A percentile compares a stretch with the other conserved stretches of the same genome.
These are phyloP conservation scores for Clathrus columnatus DNA, from an alignment of 768 basidiomycete species.

Conservation along the genomic window DNA sequence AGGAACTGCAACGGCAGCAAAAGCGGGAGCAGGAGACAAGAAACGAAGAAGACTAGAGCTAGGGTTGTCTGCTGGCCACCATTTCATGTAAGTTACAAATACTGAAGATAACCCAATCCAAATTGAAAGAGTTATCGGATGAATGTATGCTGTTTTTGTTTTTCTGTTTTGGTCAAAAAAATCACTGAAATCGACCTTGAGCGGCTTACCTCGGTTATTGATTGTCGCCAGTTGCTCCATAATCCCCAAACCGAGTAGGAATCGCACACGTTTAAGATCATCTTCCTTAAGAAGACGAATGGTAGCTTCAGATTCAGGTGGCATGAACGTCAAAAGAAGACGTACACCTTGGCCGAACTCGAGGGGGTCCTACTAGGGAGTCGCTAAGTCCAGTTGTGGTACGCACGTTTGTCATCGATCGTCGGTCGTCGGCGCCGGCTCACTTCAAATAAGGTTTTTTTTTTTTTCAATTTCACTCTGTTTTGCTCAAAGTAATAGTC, in stretches of 20 bases:
- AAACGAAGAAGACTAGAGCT: constrained; percentile 35
- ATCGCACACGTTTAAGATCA: constrained; percentile 56
- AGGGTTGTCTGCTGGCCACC: constrained; percentile 52
- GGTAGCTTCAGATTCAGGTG: not conserved
- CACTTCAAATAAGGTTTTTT: no score
- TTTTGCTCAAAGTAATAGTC: no score
- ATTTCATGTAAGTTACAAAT: constrained; percentile 50
- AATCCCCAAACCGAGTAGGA: constrained; percentile 53
- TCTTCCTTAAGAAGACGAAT: constrained; percentile 44
- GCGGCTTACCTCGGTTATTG: constrained; percentile 45
- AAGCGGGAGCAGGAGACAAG: constrained; percentile 53
- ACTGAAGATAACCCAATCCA: constrained; percentile 55
- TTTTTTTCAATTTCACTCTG: no score
- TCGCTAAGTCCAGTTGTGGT: no score
- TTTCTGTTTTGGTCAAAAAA: not conserved
- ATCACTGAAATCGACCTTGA: not conserved
- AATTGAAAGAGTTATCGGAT: constrained; percentile 49
- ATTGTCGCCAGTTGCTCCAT: constrained; percentile 64
- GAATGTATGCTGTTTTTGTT: constrained; percentile 34
- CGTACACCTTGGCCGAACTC: not conserved
- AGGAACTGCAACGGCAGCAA: constrained; percentile 55
- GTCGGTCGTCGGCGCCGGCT: not conserved
- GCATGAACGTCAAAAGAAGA: not conserved
- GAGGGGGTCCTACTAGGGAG: no score
- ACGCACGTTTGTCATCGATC: constrained; percentile 3